Evolutionary conservation across 2,329 filamentous ascomycete genomes (phyloP).

Genomic region (Phaeosphaeria sp.): DNA sequence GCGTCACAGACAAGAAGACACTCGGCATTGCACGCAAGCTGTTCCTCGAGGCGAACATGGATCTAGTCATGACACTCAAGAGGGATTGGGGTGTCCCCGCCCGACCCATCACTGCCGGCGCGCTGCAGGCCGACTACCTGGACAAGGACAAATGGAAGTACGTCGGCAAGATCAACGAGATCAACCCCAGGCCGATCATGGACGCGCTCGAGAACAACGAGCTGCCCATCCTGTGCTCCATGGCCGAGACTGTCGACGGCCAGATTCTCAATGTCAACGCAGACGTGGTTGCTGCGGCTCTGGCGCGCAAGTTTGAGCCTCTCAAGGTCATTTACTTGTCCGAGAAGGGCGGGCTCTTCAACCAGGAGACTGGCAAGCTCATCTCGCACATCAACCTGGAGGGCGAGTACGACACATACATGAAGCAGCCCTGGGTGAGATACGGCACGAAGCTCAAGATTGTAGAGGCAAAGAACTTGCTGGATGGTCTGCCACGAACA

Average conservation of each 20-base stretch:
- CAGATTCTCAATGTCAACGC: conserved; percentile 97
- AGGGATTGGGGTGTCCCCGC: conserved; percentile 82
- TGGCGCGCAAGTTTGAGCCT: conserved; percentile 86
- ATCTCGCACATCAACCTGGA: conserved; percentile 98
- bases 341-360: conserved; percentile 95
- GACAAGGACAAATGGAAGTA: conserved; percentile 96
- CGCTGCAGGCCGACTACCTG: conserved; percentile 91
- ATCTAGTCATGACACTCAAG: conserved; percentile 88
- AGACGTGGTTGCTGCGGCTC: conserved; percentile 92
- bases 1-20: conserved; percentile 95
- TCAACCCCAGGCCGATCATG: conserved; percentile 90
- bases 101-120: conserved; percentile 85
- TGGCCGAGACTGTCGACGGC: conserved; percentile 91
- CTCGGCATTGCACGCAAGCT: conserved; percentile 87
- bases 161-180: conserved; percentile 92
- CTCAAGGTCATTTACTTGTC: conserved; percentile 98
- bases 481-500: conserved; percentile 85
- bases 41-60: conserved; percentile 94
- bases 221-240: conserved; percentile 91
- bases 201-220: conserved; percentile 86
- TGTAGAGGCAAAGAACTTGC: conserved; percentile 92
- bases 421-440: conserved; percentile 93
- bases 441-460: conserved; percentile 97
- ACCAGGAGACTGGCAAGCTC: conserved; percentile 91
- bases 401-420: conserved; percentile 91